Evolutionary conservation across 1,139 yeast genomes (phyloP), one percentile per base, ranked within the genome.

Genomic region (Pneumocystis carinii): DNA sequence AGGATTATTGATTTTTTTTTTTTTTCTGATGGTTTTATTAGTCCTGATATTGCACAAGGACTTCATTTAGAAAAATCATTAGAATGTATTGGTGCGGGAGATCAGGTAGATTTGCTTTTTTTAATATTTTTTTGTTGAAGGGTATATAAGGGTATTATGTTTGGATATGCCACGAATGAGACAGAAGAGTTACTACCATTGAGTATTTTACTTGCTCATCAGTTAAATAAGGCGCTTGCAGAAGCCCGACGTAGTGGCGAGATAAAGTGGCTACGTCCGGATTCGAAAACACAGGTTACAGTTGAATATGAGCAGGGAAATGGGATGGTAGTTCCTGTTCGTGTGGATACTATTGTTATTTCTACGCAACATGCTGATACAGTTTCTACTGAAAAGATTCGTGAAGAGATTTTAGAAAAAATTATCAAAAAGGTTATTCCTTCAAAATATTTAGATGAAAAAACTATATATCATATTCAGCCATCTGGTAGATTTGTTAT

Each of bases 41-140:
- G 97, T 65, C 95, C 96, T 71, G 99, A 92, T 79, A 92, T 92
- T 72, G 98, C 98, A 68, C 97, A 92, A 81, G 98, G 98, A 82
- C 84, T 92, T 75, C 98, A 92, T 79, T 88, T 87, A 79, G 97
- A 92, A 77, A 83, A 90, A 80, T 94, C 96, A 66, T 82, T 92
- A 71, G 99, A 92, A 81, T 95, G 92, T 66, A 85, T 92, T 75
- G 99, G 98, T 77, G 98, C 99, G 70, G 99, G 99, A 85, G 99
- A 92, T 81, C 99, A 92, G 59, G 59, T 57, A 14, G 6, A 8
- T 64, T 29, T 10, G 62, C 32, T 35, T 39, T 14, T 15, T 42
- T 35, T 38, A 29, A 29, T 32, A 14, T 7, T 24, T 15, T 1
- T 36, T 12, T 15, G 17, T 12, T 37, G 15, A 38, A n/a, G 55